A percentile compares a stretch with the other conserved stretches of the same genome.
Evolutionary conservation across 768 basidiomycete genomes (phyloP).

Genomic region (Lentinus brumalis): DNA sequence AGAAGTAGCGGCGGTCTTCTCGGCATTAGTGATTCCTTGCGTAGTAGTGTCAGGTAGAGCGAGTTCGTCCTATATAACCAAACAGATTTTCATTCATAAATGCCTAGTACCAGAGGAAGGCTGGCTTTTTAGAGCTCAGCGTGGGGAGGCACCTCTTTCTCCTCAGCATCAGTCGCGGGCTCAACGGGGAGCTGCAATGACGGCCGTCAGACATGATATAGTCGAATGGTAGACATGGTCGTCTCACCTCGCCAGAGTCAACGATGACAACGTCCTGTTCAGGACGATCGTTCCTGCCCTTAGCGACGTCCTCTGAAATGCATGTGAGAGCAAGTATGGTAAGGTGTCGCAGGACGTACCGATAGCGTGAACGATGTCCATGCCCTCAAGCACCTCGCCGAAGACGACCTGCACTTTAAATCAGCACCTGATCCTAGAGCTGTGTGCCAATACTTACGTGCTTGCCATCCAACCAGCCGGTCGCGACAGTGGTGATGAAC

Average conservation of each 20-base stretch:
- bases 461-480: constrained; percentile 88
- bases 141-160: constrained; percentile 90
- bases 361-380: constrained; percentile 80
- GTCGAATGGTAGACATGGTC: not conserved
- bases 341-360: constrained; percentile 41
- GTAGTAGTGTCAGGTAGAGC: not conserved
- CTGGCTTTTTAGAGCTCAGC: constrained; percentile 79
- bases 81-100: constrained; percentile 31
- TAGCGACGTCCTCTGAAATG: constrained; percentile 68
- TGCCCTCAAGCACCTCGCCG: constrained; percentile 88
- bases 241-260: constrained; percentile 82
- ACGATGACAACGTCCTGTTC: constrained; percentile 74
- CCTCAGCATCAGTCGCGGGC: constrained; percentile 50
- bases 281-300: constrained; percentile 73
- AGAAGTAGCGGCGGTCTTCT: constrained; percentile 4
- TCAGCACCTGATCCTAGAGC: not conserved
- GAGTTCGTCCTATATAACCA: constrained; percentile 18
- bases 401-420: constrained; percentile 73
- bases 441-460: constrained; percentile 53
- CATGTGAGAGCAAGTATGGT: not conserved
- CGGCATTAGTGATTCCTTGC: not conserved
- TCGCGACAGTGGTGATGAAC: constrained; percentile 92
- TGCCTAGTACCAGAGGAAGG: constrained; percentile 26
- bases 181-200: constrained; percentile 53
- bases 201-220: no score